phyloP scores from a whole-genome alignment of 2,329 filamentous ascomycete species.

The Exophiala sp. region DNA sequence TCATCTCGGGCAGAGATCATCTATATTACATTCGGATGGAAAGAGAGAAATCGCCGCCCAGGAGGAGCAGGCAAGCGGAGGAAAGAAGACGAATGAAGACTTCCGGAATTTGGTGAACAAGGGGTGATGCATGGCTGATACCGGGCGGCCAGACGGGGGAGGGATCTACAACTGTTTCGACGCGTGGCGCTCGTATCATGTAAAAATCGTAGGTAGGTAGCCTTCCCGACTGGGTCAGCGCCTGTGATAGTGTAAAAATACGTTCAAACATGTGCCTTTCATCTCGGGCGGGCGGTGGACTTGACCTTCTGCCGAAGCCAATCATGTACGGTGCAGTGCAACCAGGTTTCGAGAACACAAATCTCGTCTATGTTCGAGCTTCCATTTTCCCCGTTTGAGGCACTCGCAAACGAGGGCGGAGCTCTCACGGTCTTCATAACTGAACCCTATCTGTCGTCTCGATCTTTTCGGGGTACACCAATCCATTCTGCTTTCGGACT shows the following conservation, averaged over 20 bases:
- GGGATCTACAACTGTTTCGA: too few relatives aligned
- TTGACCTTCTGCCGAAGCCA: too few relatives aligned
- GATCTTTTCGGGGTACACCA: conserved; percentile 61
- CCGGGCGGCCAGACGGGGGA: too few relatives aligned
- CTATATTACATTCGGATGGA: conserved; percentile 18
- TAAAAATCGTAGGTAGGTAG: too few relatives aligned
- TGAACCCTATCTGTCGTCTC: conserved; percentile 46
- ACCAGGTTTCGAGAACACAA: too few relatives aligned
- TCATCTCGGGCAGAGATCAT: conserved; percentile 20
- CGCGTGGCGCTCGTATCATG: not conserved
- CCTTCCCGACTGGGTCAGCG: too few relatives aligned
- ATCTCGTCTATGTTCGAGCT: too few relatives aligned
- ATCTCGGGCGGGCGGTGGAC: too few relatives aligned
- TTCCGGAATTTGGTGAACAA: conserved; percentile 40
- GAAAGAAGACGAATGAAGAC: conserved; percentile 51
- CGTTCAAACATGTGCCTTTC: too few relatives aligned
- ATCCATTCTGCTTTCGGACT: conserved; percentile 55
- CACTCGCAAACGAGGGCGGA: not conserved
- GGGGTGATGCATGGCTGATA: not conserved
- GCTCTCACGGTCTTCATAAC: not conserved
- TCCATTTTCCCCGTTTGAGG: not conserved
- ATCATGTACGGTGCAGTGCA: too few relatives aligned
- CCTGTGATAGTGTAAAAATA: too few relatives aligned
- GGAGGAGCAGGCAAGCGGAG: not conserved
- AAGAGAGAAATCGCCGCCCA: conserved; percentile 1